Percentiles rank a stretch among this genome's conserved stretches.
phyloP scores from a whole-genome alignment of 148 eudicot species.

The Amaranthus hypochondriacus region DNA sequence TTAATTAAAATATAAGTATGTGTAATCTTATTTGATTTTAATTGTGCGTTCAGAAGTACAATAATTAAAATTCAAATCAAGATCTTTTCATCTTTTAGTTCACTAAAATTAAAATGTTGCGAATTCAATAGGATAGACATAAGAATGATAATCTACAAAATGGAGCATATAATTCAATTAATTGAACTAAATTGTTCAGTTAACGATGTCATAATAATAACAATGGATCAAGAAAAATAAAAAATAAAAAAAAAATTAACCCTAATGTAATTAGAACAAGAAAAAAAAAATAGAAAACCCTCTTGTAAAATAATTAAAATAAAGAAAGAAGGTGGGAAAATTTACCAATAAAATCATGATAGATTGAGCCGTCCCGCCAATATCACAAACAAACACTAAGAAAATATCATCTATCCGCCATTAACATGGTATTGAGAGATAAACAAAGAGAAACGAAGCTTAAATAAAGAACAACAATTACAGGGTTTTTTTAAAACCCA shows the following conservation, averaged over 20 bases:
- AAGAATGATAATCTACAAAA: not conserved
- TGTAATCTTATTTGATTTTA: no score
- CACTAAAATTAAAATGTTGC: no score
- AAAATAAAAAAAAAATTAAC: not conserved
- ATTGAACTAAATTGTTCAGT: not conserved
- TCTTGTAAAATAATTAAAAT: not conserved
- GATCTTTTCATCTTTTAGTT: no score
- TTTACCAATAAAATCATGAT: constrained; percentile 16
- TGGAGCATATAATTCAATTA: not conserved
- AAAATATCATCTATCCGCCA: constrained; percentile 9
- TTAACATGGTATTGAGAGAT: constrained; percentile 17
- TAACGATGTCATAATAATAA: not conserved
- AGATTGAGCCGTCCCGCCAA: constrained; percentile 40
- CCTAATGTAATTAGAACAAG: constrained; percentile 21
- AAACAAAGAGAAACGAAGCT: constrained; percentile 18
- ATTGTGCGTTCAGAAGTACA: no score
- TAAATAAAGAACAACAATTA: not conserved
- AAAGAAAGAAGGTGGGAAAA: constrained; percentile 6
- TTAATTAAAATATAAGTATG: no score
- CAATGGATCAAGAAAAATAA: not conserved
- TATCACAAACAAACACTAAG: constrained; percentile 24
- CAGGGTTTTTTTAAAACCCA: constrained; percentile 21
- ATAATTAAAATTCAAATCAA: no score
- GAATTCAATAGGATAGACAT: not conserved
- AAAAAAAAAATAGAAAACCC: not conserved